Conservation (phyloP, 2,329 filamentous ascomycete genomes). For the Huntiella moniliformis region DNA sequence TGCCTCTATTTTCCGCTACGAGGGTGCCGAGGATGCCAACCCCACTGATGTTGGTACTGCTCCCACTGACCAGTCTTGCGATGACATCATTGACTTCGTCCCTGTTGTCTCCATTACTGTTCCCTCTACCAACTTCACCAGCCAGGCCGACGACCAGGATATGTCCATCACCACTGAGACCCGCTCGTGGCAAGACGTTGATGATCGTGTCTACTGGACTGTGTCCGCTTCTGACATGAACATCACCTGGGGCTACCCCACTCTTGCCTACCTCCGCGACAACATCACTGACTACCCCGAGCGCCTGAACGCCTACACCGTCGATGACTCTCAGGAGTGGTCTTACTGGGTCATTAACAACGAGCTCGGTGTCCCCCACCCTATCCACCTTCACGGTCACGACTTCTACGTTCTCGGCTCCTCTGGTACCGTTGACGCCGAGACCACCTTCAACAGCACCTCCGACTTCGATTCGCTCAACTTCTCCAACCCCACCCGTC, state of each 20-base stretch:
- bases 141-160: slow-evolving; percentile 12
- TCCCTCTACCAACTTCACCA: slow-evolving; percentile 15
- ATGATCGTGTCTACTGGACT: slow-evolving; percentile 17
- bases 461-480: slow-evolving; percentile 21
- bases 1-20: slow-evolving; percentile 23
- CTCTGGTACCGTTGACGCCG: slow-evolving; percentile 12
- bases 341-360: slow-evolving; percentile 19
- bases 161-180: slow-evolving; percentile 15
- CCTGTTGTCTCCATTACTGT: slow-evolving; percentile 17
- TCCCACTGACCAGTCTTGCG: slow-evolving; percentile 13
- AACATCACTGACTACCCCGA: slow-evolving; percentile 12
- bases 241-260: slow-evolving; percentile 24
- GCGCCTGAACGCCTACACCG: slow-evolving; percentile 14
- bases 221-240: slow-evolving; percentile 20
- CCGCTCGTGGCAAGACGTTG: slow-evolving; percentile 12
- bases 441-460: slow-evolving; percentile 15
- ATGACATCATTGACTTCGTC: slow-evolving; percentile 13
- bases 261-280: slow-evolving; percentile 17
- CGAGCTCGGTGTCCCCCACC: slow-evolving; percentile 20
- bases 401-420: slow-evolving; percentile 27
- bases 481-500: slow-evolving; percentile 30
- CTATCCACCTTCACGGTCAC: slow-evolving; percentile 31
- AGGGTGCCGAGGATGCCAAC: slow-evolving; percentile 15
- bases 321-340: slow-evolving; percentile 15
- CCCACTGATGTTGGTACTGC: slow-evolving; percentile 18